These are phyloP conservation scores for Botryotinia calthae DNA, from an alignment of 2,329 filamentous ascomycete species.

Conservation along the genomic window DNA sequence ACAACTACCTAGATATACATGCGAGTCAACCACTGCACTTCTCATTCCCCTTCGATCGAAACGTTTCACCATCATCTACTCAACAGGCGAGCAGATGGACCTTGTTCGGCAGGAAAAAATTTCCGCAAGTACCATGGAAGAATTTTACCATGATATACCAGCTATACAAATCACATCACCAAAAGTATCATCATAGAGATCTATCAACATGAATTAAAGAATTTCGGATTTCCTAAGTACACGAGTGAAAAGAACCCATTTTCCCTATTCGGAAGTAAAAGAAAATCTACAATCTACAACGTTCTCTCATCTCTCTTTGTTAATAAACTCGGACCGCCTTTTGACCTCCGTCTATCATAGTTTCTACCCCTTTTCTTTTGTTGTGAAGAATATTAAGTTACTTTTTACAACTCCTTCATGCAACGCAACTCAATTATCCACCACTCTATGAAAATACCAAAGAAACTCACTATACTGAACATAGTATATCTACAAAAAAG, in stretches of 20 bases:
- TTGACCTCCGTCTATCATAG: slow-evolving; percentile 3
- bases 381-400: slow-evolving; percentile 11
- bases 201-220: neutral
- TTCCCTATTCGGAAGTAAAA: slow-evolving; percentile 4
- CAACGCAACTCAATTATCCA: neutral
- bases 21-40: too few species aligned
- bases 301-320: neutral
- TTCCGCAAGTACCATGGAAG: neutral
- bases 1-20: too few species aligned
- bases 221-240: slow-evolving; percentile 5
- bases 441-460: slow-evolving; percentile 15
- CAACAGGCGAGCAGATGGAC: too few species aligned
- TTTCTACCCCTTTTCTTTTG: neutral
- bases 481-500: slow-evolving; percentile 21
- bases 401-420: slow-evolving; percentile 16
- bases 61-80: too few species aligned
- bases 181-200: neutral
- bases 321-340: slow-evolving; percentile 13
- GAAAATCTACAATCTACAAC: slow-evolving; percentile 2
- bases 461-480: slow-evolving; percentile 19
- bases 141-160: neutral
- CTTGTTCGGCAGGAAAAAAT: too few species aligned
- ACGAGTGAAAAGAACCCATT: slow-evolving; percentile 13
- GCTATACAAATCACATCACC: neutral
- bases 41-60: too few species aligned